Evolutionary conservation across 257 asterid species (phyloP).

Genomic region (Solanum medicagineum): DNA sequence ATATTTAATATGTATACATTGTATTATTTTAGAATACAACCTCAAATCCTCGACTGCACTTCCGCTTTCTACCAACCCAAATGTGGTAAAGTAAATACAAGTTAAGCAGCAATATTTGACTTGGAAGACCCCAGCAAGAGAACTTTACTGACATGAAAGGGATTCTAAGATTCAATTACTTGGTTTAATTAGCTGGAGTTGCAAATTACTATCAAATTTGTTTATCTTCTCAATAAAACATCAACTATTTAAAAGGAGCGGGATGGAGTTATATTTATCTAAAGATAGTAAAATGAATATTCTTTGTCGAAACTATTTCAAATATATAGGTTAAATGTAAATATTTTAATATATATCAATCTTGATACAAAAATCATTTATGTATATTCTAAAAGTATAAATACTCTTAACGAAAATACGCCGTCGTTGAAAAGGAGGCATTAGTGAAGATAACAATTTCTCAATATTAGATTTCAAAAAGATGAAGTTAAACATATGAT

Average conservation of each 20-base stretch:
- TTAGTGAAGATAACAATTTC: background rate
- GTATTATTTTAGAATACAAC: background rate
- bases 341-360: too few species aligned
- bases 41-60: background rate
- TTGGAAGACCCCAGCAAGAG: background rate
- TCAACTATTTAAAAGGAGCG: background rate
- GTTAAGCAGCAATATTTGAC: background rate
- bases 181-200: background rate
- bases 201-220: background rate
- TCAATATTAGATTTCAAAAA: background rate
- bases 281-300: too few species aligned
- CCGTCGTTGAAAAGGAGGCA: background rate
- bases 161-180: background rate
- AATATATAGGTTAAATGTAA: too few species aligned
- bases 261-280: too few species aligned
- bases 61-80: background rate
- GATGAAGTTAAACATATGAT: background rate
- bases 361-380: fast-evolving
- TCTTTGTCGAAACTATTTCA: fast-evolving
- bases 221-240: background rate
- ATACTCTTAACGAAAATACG: too few species aligned
- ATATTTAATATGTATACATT: background rate
- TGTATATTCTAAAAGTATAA: too few species aligned
- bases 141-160: background rate
- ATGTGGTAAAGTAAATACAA: background rate